Percentiles rank a stretch among this genome's conserved stretches.
phyloP scores from a whole-genome alignment of 1,284 basidiomycete species.

The Microbotryum violaceum region DNA sequence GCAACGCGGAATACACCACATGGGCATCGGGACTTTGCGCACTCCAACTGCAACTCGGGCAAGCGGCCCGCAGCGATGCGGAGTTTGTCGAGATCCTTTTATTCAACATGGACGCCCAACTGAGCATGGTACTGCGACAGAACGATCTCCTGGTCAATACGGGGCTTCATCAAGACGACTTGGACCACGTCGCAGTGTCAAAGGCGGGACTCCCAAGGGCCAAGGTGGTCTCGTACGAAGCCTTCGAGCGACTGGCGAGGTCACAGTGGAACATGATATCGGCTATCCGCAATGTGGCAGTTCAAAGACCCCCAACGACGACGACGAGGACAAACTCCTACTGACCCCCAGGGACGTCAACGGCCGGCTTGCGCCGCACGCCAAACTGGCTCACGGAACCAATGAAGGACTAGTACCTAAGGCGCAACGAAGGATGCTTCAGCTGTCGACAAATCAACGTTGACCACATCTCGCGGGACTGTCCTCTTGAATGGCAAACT shows the following conservation, averaged over 20 bases:
- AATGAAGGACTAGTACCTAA: too few species aligned
- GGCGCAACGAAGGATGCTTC: slow-evolving; percentile 3
- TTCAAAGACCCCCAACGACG: too few species aligned
- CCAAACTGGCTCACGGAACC: too few species aligned
- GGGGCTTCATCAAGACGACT: slow-evolving; percentile 1
- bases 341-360: neutral
- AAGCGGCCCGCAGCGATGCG: neutral
- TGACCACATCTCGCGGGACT: neutral
- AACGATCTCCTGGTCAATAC: neutral
- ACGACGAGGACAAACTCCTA: neutral
- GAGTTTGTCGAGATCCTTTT: slow-evolving; percentile 2
- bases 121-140: neutral
- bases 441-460: neutral
- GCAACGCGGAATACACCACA: neutral
- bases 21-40: neutral
- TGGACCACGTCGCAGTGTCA: neutral
- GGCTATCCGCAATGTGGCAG: neutral
- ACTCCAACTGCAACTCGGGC: neutral
- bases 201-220: too few species aligned
- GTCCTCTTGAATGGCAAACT: neutral
- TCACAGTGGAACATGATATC: slow-evolving; percentile 2
- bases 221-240: slow-evolving; percentile 1
- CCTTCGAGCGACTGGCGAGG: slow-evolving; percentile 1
- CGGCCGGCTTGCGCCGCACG: too few species aligned
- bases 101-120: slow-evolving; percentile 10